Percentiles rank a stretch among this genome's conserved stretches.
Conservation (phyloP, 2,329 filamentous ascomycete species). For the Claviceps monticola region DNA sequence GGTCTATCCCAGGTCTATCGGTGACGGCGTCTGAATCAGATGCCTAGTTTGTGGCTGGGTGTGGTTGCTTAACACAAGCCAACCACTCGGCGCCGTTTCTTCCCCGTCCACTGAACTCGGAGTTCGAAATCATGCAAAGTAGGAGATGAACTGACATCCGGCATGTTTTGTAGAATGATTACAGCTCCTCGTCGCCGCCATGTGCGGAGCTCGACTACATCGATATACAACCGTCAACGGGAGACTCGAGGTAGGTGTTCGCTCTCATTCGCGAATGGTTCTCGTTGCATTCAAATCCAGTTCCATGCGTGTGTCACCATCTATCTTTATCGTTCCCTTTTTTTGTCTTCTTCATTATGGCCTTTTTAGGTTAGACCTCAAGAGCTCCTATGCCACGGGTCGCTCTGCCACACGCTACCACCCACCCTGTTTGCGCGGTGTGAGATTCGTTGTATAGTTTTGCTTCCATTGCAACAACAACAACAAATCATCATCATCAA, state of each 20-base stretch:
- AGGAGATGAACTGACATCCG: conserved; percentile 12
- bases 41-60: not conserved
- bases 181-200: conserved; percentile 37
- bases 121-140: conserved; percentile 4
- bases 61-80: conserved; percentile 4
- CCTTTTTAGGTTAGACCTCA: conserved; percentile 1
- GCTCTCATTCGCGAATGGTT: conserved; percentile 10
- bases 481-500: not conserved
- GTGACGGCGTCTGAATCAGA: conserved; percentile 6
- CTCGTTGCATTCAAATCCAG: conserved; percentile 6
- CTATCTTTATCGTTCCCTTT: not conserved
- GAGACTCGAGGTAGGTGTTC: conserved; percentile 41
- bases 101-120: not conserved
- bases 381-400: not conserved
- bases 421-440: conserved; percentile 1
- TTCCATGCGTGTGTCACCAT: conserved; percentile 7
- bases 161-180: conserved; percentile 31
- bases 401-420: conserved; percentile 2
- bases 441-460: not conserved
- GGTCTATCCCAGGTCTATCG: conserved; percentile 3
- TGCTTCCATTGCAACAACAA: not conserved
- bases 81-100: conserved; percentile 3
- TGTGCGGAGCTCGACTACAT: conserved; percentile 37
- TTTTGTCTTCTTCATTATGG: not conserved
- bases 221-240: conserved; percentile 32